phyloP scores from a whole-genome alignment of 2,329 filamentous ascomycete genomes.

The Orbilia ellipsospora region DNA sequence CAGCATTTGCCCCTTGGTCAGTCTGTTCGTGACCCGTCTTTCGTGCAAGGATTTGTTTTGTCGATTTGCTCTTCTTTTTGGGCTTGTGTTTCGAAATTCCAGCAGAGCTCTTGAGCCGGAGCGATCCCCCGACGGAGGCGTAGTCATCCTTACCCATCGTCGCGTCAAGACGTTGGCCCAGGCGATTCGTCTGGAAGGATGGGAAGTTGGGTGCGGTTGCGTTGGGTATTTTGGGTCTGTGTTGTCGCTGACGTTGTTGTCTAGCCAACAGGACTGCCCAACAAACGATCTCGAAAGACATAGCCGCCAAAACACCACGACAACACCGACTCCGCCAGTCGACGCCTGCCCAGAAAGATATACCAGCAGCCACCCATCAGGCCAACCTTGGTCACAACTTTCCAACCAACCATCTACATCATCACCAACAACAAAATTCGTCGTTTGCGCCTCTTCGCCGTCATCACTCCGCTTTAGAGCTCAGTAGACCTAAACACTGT shows the following conservation, averaged over 20 bases:
- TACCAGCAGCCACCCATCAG: neutral
- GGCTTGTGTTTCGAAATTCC: conserved; percentile 34
- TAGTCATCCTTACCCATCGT: conserved; percentile 44
- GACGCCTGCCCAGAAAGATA: neutral
- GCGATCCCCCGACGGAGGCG: conserved; percentile 31
- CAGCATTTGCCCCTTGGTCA: neutral
- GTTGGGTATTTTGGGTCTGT: neutral
- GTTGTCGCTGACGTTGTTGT: conserved; percentile 25
- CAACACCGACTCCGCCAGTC: conserved; percentile 5
- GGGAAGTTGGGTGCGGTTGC: neutral
- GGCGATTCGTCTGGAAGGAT: neutral
- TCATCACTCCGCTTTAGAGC: too few species aligned
- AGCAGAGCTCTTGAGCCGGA: conserved; percentile 37
- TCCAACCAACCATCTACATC: conserved; percentile 2
- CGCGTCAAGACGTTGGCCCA: too few species aligned
- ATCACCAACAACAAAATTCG: neutral
- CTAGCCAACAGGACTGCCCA: conserved; percentile 18
- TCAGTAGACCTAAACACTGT: too few species aligned
- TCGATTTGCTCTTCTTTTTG: conserved; percentile 27
- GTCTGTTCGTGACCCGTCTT: conserved; percentile 2
- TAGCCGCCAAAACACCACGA: conserved; percentile 15
- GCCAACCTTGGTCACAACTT: neutral
- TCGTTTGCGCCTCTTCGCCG: neutral
- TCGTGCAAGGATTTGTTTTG: conserved; percentile 2
- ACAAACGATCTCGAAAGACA: neutral